Base-by-base conservation (phyloP, 75 land plant species). In the Cryptomeria japonica region DNA sequence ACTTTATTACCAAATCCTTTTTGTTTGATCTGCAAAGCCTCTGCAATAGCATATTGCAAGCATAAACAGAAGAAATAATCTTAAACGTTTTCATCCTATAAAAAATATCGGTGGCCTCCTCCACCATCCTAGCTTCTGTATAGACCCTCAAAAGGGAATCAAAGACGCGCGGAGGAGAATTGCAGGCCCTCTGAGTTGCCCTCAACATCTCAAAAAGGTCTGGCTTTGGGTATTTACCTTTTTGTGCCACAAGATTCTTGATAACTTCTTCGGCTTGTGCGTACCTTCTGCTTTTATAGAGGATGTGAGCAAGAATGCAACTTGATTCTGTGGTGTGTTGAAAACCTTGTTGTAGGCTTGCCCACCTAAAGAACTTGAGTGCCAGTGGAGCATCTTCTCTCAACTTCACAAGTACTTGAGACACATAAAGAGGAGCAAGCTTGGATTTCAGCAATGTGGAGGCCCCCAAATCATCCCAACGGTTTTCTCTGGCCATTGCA, bases 41-140 rank as follows among this genome's bases (percentile, higher is more conserved):
- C 76, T 92, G 90, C 68, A 96, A 82, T 87, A 96, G 91, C 32
- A 84, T 86, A 86, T 96, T 96, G 87, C 94, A 96, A 82, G 96
- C 91, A 83, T 90, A 92, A 39, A 89, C 39, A 80, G 91, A 95
- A 0, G 96, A 95, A 16, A 91, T 64, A 87, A 91, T 83, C 47
- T 88, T 88, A 86, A 87, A 91, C 75, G 76, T 86, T 84, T 47
- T 92, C 97, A 96, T 94, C 80, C 83, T 90, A 15, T 16, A 31
- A 42, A 95, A 89, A 76, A 91, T 85, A 7, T 92, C 78, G 39
- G 34, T 64, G 2, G 95, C 94, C 76, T 91, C 94, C 31, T 93
- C 92, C 10, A 90, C 41, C 87, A 89, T 75, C 32, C 89, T 94
- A 80, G 88, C 84, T 18, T 93, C 93, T 3, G 85, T 86, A 44